Conservation (phyloP, 768 basidiomycete species). For the Paxillus involutus region DNA sequence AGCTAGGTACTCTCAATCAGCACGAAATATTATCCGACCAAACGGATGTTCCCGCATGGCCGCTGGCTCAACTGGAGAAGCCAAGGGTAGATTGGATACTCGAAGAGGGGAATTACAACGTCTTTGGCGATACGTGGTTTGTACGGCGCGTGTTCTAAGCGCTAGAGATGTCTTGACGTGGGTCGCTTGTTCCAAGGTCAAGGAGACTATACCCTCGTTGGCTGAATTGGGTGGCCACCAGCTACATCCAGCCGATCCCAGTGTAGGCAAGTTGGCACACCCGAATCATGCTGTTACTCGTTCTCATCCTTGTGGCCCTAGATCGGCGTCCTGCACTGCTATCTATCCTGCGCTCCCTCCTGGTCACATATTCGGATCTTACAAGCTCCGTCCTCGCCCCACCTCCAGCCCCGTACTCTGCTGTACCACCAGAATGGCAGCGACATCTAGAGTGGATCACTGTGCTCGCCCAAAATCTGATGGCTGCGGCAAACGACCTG, state of each 20-base stretch:
- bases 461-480: slow-evolving; percentile 79
- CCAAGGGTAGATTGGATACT: slow-evolving; percentile 90
- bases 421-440: slow-evolving; percentile 65
- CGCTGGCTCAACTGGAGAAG: slow-evolving; percentile 73
- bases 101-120: slow-evolving; percentile 78
- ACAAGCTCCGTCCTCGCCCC: slow-evolving; percentile 69
- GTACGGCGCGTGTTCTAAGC: slow-evolving; percentile 44
- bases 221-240: slow-evolving; percentile 79
- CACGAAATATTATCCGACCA: slow-evolving; percentile 69
- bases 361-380: slow-evolving; percentile 77
- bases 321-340: slow-evolving; percentile 78
- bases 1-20: slow-evolving; percentile 48
- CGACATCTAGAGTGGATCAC: slow-evolving; percentile 79
- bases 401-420: slow-evolving; percentile 48
- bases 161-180: slow-evolving; percentile 15
- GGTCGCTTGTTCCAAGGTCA: slow-evolving; percentile 49
- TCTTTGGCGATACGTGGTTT: slow-evolving; percentile 90
- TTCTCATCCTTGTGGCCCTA: slow-evolving; percentile 29
- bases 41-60: slow-evolving; percentile 74
- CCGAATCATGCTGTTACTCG: background rate
- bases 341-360: slow-evolving; percentile 70
- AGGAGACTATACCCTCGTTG: slow-evolving; percentile 81
- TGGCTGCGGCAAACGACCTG: slow-evolving; percentile 87
- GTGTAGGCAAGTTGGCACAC: slow-evolving; percentile 48
- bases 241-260: slow-evolving; percentile 74